Percentiles rank a stretch among this genome's conserved stretches.
Conservation (phyloP, 495 filamentous ascomycete genomes). For the Talaromyces borbonicus region DNA sequence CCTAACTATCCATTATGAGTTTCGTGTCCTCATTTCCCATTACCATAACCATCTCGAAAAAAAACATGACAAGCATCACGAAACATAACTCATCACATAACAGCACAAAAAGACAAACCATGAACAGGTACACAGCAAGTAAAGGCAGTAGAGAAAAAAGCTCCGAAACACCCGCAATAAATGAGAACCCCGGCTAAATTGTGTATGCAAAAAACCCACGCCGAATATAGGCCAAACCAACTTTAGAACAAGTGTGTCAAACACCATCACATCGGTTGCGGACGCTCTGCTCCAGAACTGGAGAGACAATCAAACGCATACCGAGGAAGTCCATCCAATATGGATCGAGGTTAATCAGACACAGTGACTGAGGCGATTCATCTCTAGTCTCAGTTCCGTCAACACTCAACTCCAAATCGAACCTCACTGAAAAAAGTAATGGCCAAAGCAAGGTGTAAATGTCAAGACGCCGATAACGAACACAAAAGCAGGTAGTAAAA, state of each 20-base stretch:
- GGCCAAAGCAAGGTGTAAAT: too few relatives aligned
- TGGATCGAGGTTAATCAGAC: not conserved
- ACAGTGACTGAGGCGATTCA: not conserved
- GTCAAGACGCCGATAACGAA: not conserved
- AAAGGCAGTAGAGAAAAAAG: not conserved
- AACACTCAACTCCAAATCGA: not conserved
- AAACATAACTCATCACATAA: not conserved
- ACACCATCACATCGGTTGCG: not conserved
- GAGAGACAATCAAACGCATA: not conserved
- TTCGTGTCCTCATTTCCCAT: conserved; percentile 1
- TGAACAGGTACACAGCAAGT: not conserved
- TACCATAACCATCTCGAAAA: not conserved
- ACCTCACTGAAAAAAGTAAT: not conserved
- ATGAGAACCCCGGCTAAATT: not conserved
- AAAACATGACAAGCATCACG: not conserved
- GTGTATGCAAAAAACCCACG: not conserved
- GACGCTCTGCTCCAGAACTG: not conserved
- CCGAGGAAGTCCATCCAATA: not conserved
- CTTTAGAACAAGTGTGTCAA: not conserved
- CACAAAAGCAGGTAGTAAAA: not conserved
- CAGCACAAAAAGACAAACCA: not conserved
- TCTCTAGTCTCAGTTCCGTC: not conserved
- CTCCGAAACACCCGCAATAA: not conserved
- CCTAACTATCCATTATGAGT: not conserved
- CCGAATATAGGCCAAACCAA: not conserved